Evolutionary conservation across 1,139 yeast species (phyloP).

Genomic region (Arxiozyma slooffiae): DNA sequence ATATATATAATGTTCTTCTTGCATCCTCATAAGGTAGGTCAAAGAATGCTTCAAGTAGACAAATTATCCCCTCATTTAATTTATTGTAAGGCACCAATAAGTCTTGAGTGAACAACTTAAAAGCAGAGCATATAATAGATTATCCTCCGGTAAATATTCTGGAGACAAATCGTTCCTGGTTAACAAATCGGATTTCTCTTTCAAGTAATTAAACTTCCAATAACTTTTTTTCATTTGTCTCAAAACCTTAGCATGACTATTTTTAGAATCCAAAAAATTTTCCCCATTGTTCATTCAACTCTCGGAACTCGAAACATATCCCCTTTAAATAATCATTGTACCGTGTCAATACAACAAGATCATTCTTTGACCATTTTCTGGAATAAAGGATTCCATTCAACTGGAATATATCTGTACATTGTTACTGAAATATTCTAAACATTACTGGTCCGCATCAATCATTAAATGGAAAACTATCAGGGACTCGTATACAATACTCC

Average conservation of each 20-base stretch:
- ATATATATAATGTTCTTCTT: constrained; percentile 71
- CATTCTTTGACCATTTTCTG: constrained; percentile 38
- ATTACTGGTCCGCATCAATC: constrained; percentile 46
- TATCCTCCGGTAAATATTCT: constrained; percentile 59
- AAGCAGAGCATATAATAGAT: constrained; percentile 72
- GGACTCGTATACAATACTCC: constrained; percentile 85
- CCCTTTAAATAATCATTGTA: constrained; percentile 64
- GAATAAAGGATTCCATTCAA: constrained; percentile 23
- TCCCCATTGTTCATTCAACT: constrained; percentile 52
- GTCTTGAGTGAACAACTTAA: constrained; percentile 79
- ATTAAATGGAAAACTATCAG: constrained; percentile 78
- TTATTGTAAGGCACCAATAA: constrained; percentile 76
- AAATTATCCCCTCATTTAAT: constrained; percentile 89
- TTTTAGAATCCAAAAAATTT: background rate
- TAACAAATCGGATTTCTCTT: constrained; percentile 64
- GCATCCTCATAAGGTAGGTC: constrained; percentile 86
- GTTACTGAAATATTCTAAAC: constrained; percentile 53
- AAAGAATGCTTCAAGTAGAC: constrained; percentile 83
- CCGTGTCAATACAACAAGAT: constrained; percentile 52
- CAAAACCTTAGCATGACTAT: constrained; percentile 1
- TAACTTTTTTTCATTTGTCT: constrained; percentile 33
- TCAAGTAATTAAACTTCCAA: constrained; percentile 59
- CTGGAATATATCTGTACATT: constrained; percentile 47
- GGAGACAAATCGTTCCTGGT: constrained; percentile 69
- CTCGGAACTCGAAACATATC: constrained; percentile 59